Evolutionary conservation across 768 basidiomycete species (phyloP).

Genomic region (Lentinus brumalis): DNA sequence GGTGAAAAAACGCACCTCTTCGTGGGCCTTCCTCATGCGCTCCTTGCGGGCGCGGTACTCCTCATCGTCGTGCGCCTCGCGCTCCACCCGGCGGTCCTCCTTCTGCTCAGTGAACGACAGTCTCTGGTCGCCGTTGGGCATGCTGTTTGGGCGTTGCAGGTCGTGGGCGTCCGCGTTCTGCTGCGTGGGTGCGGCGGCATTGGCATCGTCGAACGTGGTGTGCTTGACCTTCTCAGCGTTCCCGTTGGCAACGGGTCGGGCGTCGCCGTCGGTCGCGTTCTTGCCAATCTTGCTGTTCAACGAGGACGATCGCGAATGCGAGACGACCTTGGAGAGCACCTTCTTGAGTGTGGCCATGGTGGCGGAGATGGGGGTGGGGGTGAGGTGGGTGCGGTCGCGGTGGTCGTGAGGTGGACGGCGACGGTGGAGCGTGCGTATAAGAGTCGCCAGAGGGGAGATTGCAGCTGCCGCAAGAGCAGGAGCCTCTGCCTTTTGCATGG

Average conservation of each 20-base stretch:
- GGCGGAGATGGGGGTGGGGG: conserved; percentile 8
- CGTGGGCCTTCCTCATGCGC: conserved; percentile 15
- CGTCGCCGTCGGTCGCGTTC: conserved; percentile 9
- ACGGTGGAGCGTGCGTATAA: conserved; percentile 5
- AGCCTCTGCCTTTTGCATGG: neutral
- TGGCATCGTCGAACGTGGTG: conserved; percentile 10
- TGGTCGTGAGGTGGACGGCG: neutral
- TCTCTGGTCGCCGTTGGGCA: neutral
- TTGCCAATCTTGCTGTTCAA: conserved; percentile 4
- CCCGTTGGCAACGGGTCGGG: conserved; percentile 17
- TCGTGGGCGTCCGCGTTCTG: conserved; percentile 12
- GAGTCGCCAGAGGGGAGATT: conserved; percentile 1
- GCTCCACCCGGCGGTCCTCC: conserved; percentile 23
- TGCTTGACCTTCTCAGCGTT: conserved; percentile 5
- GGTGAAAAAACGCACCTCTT: conserved; percentile 16
- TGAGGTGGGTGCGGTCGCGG: conserved; percentile 8
- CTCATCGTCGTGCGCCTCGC: conserved; percentile 25
- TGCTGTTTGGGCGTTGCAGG: conserved; percentile 8
- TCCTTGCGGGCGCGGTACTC: conserved; percentile 19
- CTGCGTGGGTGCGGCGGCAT: conserved; percentile 9
- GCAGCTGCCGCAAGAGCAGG: neutral
- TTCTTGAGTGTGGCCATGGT: conserved; percentile 25
- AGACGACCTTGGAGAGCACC: conserved; percentile 20
- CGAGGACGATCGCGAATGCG: conserved; percentile 16
- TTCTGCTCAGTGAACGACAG: conserved; percentile 29